Percentiles rank a stretch among this genome's conserved stretches.
These are phyloP conservation scores for Opeltia flavorubescens DNA, from an alignment of 495 filamentous ascomycete genomes.

Conservation along the genomic window DNA sequence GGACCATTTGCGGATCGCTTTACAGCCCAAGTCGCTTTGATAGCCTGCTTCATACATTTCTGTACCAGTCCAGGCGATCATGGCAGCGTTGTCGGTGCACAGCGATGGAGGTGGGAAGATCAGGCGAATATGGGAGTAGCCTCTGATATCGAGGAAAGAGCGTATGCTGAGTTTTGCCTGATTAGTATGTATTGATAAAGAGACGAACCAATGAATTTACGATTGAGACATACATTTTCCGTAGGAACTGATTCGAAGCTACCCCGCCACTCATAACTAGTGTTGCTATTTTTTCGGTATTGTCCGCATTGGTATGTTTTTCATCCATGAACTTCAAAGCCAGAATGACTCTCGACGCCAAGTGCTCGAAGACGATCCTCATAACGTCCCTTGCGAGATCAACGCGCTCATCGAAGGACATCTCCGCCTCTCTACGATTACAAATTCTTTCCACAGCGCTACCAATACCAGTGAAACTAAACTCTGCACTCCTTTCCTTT, in stretches of 20 bases:
- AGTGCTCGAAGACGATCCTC: conserved; percentile 78
- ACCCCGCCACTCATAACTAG: conserved; percentile 84
- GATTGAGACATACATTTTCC: conserved; percentile 33
- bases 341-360: conserved; percentile 56
- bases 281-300: conserved; percentile 30
- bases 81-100: conserved; percentile 95
- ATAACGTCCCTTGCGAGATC: conserved; percentile 55
- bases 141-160: conserved; percentile 44
- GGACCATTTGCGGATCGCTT: conserved; percentile 60
- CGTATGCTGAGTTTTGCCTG: conserved; percentile 31
- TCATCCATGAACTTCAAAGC: conserved; percentile 35
- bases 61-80: conserved; percentile 89
- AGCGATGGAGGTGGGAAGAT: conserved; percentile 57
- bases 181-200: background rate
- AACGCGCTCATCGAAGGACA: conserved; percentile 36
- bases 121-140: conserved; percentile 46
- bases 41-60: conserved; percentile 84
- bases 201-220: background rate
- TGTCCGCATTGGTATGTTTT: conserved; percentile 9
- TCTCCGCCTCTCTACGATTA: conserved; percentile 14
- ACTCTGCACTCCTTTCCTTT: conserved; percentile 36
- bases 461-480: conserved; percentile 52
- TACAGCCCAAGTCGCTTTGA: conserved; percentile 41
- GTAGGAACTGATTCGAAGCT: conserved; percentile 66
- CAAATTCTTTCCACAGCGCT: conserved; percentile 37